Evolutionary conservation across 768 basidiomycete species (phyloP), one percentile per base, ranked within the genome.

Genomic region (Boletellus sp.): DNA sequence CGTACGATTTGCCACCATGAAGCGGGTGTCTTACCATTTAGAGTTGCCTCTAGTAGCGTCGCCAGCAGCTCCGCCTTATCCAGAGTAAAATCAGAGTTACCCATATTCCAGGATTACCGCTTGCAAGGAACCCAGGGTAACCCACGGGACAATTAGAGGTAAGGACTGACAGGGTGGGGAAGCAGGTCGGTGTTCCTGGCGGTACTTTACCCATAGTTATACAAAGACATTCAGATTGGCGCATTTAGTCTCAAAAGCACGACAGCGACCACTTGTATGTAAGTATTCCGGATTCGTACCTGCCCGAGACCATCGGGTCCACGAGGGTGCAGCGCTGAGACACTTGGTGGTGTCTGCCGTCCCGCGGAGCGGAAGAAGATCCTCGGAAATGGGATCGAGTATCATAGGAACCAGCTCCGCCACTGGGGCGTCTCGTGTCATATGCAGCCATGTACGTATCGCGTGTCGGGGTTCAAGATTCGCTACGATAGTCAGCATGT

Each of bases 31-130:
- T 23, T 23, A 52, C 51, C 51, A 20, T 52, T 47, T 13, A 52
- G 41, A 6, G 43, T 13, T 19, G 36, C 31, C 32, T 52, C 51
- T n/a, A 52, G 22, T 3, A 52, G 13, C 9, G 24, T 31, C 8
- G 46, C 41, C 23, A 52, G 11, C 19, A 52, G 41, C 36, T 47
- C 46, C 12, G 51, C 46, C 22, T 38, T 43, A 15, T 52, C 51
- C 20, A 39, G 5, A 16, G 31, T 28, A 16, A 52, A 47, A 3
- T 42, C 46, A 47, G 34, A 16, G n/a, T 3, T 23, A 1, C 13
- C 23, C 42, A 48, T 52, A n/a, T 28, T 42, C 16, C 24, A 34
- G 32, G 32, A 42, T 4, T 16, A 12, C 23, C 39, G 22, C 17
- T 26, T 9, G 44, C 28, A 22, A 34, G 15, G 11, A 17, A 4